A percentile compares a stretch with the other conserved stretches of the same genome.
Evolutionary conservation across 139 green algal species (phyloP).

Genomic region (Chlorella sp.): DNA sequence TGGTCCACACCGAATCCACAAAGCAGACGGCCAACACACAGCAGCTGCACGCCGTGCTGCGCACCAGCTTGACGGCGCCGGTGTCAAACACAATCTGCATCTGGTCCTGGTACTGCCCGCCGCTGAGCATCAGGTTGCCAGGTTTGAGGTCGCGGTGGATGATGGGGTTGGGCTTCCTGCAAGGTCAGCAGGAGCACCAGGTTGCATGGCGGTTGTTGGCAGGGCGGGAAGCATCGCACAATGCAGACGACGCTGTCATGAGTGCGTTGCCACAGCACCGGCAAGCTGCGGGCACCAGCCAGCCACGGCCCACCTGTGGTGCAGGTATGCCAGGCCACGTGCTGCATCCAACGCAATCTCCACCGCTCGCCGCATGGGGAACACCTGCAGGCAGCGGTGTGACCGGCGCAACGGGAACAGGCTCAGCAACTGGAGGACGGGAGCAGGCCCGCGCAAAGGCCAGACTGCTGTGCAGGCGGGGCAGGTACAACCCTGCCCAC

Average conservation of each 20-base stretch:
- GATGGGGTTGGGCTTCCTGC: conserved; percentile 50
- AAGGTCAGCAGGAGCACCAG: not conserved
- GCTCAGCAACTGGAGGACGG: not conserved
- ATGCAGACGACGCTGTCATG: not conserved
- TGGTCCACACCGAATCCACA: no score
- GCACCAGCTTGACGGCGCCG: conserved; percentile 43
- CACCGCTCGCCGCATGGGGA: conserved; percentile 59
- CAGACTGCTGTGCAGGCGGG: no score
- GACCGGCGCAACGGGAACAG: not conserved
- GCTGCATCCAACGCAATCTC: conserved; percentile 90
- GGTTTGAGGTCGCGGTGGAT: conserved; percentile 89
- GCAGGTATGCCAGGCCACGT: conserved; percentile 87
- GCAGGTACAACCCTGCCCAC: no score
- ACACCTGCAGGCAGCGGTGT: conserved; percentile 14
- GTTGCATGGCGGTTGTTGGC: not conserved
- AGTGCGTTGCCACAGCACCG: not conserved
- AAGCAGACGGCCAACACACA: not conserved
- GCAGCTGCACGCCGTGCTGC: not conserved
- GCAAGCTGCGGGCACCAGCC: not conserved
- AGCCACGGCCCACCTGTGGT: conserved; percentile 62
- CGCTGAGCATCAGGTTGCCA: conserved; percentile 90
- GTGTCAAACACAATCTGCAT: conserved; percentile 79
- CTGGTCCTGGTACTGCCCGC: conserved; percentile 58
- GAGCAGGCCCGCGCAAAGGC: no score
- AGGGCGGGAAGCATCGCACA: not conserved